Evolutionary conservation across 1,284 basidiomycete genomes (phyloP).

Genomic region (Trichosporon ovoides): DNA sequence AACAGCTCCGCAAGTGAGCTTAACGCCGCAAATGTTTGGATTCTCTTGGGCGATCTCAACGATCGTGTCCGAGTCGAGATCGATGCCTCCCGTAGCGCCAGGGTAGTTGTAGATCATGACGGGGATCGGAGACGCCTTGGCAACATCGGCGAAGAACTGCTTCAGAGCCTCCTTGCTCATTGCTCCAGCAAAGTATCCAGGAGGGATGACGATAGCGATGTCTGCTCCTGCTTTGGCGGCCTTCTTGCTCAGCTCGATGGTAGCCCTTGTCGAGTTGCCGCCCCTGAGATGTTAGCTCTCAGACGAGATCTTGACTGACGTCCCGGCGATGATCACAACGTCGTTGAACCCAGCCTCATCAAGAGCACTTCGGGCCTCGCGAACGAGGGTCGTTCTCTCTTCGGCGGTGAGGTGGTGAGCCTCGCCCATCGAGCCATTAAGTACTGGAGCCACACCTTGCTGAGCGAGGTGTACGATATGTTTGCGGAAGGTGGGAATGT

Average conservation of each 20-base stretch:
- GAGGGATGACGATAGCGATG: conserved; percentile 71
- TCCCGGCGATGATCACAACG: conserved; percentile 72
- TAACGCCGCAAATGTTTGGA: conserved; percentile 64
- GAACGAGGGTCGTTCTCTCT: conserved; percentile 67
- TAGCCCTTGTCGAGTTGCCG: conserved; percentile 71
- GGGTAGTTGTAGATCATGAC: conserved; percentile 89
- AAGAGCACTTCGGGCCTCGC: conserved; percentile 64
- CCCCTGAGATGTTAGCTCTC: conserved; percentile 49
- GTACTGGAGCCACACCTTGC: conserved; percentile 68
- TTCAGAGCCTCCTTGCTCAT: conserved; percentile 65
- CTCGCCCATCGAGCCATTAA: conserved; percentile 60
- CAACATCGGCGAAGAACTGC: conserved; percentile 69
- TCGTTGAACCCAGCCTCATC: conserved; percentile 60
- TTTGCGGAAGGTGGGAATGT: conserved; percentile 64
- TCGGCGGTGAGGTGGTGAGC: conserved; percentile 69
- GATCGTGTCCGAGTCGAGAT: conserved; percentile 79
- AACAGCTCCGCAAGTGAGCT: conserved; percentile 83
- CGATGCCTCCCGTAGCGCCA: conserved; percentile 73
- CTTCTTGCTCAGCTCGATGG: conserved; percentile 64
- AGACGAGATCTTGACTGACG: conserved; percentile 44
- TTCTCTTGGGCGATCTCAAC: conserved; percentile 63
- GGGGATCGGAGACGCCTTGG: conserved; percentile 72
- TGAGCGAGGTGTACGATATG: conserved; percentile 66
- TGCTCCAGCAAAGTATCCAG: conserved; percentile 78
- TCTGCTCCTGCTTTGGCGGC: conserved; percentile 78